Evolutionary conservation across 2,329 filamentous ascomycete genomes (phyloP).

Genomic region (Myriosclerotinia curreyana): DNA sequence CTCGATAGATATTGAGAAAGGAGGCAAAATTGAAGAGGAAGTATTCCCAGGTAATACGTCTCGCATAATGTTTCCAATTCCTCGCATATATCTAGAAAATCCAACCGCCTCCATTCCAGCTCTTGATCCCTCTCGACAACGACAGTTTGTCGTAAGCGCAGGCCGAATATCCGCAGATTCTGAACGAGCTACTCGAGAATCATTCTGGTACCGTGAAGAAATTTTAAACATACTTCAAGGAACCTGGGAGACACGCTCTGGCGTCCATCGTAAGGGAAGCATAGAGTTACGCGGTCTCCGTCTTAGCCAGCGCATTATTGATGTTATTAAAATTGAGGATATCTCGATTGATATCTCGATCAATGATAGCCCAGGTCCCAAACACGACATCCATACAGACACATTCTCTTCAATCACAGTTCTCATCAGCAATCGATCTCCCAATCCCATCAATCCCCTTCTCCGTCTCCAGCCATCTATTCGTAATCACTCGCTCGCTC

Average conservation of each 20-base stretch:
- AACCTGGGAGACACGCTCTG: slow-evolving; percentile 61
- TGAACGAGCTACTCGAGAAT: slow-evolving; percentile 74
- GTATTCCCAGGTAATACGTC: slow-evolving; percentile 67
- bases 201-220: slow-evolving; percentile 87
- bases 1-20: slow-evolving; percentile 47
- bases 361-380: slow-evolving; percentile 30
- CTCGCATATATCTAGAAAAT: slow-evolving; percentile 71
- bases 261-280: slow-evolving; percentile 55
- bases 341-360: slow-evolving; percentile 65
- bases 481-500: slow-evolving; percentile 59
- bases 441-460: slow-evolving; percentile 64
- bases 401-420: slow-evolving; percentile 68
- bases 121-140: slow-evolving; percentile 74
- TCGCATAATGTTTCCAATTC: slow-evolving; percentile 72
- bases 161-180: slow-evolving; percentile 74
- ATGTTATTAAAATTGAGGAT: slow-evolving; percentile 78
- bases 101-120: slow-evolving; percentile 75
- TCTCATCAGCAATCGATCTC: slow-evolving; percentile 71
- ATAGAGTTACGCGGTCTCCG: slow-evolving; percentile 76
- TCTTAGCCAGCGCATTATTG: slow-evolving; percentile 74
- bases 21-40: slow-evolving; percentile 44
- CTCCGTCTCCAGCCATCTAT: slow-evolving; percentile 75
- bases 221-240: slow-evolving; percentile 69
- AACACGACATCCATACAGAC: slow-evolving; percentile 47
- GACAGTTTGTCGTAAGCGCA: slow-evolving; percentile 88